Evolutionary conservation across 345 rosid genomes (phyloP), one percentile per base, ranked within the genome.

Genomic region (Murraya koenigii): DNA sequence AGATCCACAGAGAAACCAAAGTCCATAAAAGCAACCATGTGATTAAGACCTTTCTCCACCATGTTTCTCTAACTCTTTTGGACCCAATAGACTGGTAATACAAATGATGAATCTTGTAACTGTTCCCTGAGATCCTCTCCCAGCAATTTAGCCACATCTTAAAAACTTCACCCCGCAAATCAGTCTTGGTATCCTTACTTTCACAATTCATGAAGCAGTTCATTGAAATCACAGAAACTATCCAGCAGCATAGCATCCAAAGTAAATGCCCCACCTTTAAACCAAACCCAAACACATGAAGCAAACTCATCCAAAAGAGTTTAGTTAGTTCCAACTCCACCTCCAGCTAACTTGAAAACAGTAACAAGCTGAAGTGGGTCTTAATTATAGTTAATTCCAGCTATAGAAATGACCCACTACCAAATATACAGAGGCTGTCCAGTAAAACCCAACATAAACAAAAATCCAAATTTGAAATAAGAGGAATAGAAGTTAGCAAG

Each of bases 211-310:
- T 78, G 81, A 87, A 86, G 90, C 90, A 85, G 78, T 85, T 86
- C 88, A 85, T 83, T 62, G 91, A 89, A 76, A 91, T 74, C 70
- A 72, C 80, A 14, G 89, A 90, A 44, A 89, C 81, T 39, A 93
- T 74, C 98, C 96, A 92, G 89, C 92, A 91, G 74, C 96, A 91
- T 89, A 91, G 82, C 90, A 88, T 75, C 97, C 95, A 95, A 66
- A 93, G 80, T 71, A 92, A 84, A 82, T 91, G 91, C 82, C 98
- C 94, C 85, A 86, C 88, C 82, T 95, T 93, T 74, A 95, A 76
- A 58, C 92, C 92, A 87, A 95, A 93, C 84, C 91, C 94, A 81
- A 82, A 78, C 28, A 92, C 92, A 83, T 90, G 91, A 77, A 91
- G 82, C 78, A 91, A 78, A 86, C 87, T 95, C 99, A 95, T 93